A percentile compares a stretch with the other conserved stretches of the same genome.
phyloP scores from a whole-genome alignment of 2,329 filamentous ascomycete genomes.

The Graphilbum sp. region DNA sequence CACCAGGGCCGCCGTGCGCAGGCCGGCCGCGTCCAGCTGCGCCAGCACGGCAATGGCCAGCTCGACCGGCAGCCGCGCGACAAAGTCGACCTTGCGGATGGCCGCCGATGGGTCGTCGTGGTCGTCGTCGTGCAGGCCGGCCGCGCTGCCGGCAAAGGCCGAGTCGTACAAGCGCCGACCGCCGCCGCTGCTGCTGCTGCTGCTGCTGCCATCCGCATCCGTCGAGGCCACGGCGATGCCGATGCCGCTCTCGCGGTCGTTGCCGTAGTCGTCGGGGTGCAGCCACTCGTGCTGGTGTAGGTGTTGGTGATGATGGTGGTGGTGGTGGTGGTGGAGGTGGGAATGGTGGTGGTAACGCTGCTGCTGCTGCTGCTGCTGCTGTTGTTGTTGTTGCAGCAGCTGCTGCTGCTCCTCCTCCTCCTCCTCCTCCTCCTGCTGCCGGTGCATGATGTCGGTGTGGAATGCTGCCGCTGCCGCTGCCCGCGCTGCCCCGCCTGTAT shows the following conservation, averaged over 20 bases:
- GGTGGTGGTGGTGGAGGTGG: constrained; percentile 25
- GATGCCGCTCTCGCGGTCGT: constrained; percentile 48
- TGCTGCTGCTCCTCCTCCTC: too few species aligned
- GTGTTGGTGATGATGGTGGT: constrained; percentile 10
- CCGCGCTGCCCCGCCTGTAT: constrained; percentile 44
- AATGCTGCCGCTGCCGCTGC: constrained; percentile 41
- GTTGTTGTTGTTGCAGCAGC: too few species aligned
- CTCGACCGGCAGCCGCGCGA: constrained; percentile 37
- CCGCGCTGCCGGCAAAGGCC: constrained; percentile 1
- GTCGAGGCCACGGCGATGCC: constrained; percentile 37
- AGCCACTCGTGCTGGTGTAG: constrained; percentile 25
- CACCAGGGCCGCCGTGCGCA: constrained; percentile 32
- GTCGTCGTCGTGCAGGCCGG: constrained; percentile 10
- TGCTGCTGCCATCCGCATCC: constrained; percentile 14
- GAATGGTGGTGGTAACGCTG: too few species aligned
- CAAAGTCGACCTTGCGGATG: constrained; percentile 41
- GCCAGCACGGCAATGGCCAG: constrained; percentile 42
- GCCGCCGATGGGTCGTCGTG: constrained; percentile 17
- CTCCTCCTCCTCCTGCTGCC: too few species aligned
- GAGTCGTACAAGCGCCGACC: constrained; percentile 17
- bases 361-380: constrained; percentile 41
- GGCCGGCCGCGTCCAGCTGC: constrained; percentile 34
- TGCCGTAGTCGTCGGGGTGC: constrained; percentile 28
- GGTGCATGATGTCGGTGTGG: constrained; percentile 20
- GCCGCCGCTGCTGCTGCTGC: constrained; percentile 18